Conservation (phyloP, 306 rosid genomes). For the Begonia masoniana region DNA sequence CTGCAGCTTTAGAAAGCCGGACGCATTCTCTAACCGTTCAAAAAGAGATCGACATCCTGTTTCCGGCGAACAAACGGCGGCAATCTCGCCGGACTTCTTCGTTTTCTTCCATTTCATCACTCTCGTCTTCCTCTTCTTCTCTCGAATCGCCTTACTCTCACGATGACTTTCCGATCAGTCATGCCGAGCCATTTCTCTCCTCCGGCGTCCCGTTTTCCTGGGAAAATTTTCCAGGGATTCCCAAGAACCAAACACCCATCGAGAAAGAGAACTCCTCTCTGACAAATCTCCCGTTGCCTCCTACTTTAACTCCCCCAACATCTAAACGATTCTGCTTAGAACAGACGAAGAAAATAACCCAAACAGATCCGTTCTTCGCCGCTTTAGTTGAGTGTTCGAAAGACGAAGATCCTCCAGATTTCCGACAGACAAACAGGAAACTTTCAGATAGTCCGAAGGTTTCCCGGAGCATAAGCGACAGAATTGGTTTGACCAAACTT, state of each 20-base stretch:
- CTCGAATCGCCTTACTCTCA: conserved; percentile 25
- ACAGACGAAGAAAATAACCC: conserved; percentile 13
- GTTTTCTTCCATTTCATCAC: conserved; percentile 34
- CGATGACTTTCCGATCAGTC: conserved; percentile 31
- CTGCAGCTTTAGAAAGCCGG: background rate
- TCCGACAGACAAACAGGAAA: conserved; percentile 4
- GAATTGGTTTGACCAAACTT: conserved; percentile 49
- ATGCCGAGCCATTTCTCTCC: conserved; percentile 33
- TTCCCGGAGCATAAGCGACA: conserved; percentile 60
- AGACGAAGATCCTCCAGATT: conserved; percentile 14
- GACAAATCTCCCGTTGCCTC: conserved; percentile 46
- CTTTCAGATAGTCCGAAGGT: conserved; percentile 40
- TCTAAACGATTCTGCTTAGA: conserved; percentile 26
- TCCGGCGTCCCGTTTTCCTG: conserved; percentile 97
- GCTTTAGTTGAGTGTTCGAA: conserved; percentile 86
- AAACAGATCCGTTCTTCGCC: conserved; percentile 74
- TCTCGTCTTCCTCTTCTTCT: conserved; percentile 28
- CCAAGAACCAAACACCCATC: conserved; percentile 49
- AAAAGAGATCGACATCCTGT: background rate
- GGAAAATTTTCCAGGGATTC: conserved; percentile 89
- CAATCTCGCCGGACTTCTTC: conserved; percentile 39
- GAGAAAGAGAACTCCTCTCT: conserved; percentile 24
- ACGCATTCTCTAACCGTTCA: background rate
- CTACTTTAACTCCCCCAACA: conserved; percentile 17
- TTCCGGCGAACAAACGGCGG: background rate